phyloP scores from a whole-genome alignment of 441 rosid species.

The Euphorbia corollata region DNA sequence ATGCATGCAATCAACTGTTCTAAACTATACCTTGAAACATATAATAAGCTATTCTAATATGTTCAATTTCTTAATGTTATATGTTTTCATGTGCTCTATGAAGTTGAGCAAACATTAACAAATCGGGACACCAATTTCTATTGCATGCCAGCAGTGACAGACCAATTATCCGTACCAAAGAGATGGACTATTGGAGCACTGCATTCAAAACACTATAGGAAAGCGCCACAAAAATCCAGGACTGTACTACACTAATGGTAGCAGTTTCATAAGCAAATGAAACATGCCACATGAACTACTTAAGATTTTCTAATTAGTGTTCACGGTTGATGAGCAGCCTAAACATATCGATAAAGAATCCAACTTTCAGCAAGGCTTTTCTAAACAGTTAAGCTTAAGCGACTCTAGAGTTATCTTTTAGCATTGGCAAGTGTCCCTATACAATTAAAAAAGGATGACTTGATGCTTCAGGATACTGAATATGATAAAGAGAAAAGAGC shows the following conservation, averaged over 20 bases:
- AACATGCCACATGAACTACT: background rate
- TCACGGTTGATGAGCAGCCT: constrained; percentile 3
- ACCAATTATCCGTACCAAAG: background rate
- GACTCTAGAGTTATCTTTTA: background rate
- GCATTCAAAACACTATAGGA: background rate
- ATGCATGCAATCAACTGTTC: background rate
- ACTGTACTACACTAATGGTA: background rate
- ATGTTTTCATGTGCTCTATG: background rate
- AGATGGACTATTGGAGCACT: background rate
- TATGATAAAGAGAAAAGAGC: background rate
- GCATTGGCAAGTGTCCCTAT: background rate
- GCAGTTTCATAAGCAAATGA: constrained; percentile 8
- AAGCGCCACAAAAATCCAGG: background rate
- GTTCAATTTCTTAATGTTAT: background rate
- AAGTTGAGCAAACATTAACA: background rate
- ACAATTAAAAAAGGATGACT: background rate
- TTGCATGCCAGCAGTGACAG: background rate
- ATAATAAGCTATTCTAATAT: background rate
- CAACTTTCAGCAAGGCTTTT: background rate
- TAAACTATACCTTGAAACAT: background rate
- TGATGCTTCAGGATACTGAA: background rate
- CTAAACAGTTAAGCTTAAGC: constrained; percentile 1
- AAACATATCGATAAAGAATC: background rate
- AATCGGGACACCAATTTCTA: background rate
- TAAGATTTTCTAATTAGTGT: background rate